Evolutionary conservation across 257 asterid species (phyloP).

Genomic region (Solanum clarkiae): DNA sequence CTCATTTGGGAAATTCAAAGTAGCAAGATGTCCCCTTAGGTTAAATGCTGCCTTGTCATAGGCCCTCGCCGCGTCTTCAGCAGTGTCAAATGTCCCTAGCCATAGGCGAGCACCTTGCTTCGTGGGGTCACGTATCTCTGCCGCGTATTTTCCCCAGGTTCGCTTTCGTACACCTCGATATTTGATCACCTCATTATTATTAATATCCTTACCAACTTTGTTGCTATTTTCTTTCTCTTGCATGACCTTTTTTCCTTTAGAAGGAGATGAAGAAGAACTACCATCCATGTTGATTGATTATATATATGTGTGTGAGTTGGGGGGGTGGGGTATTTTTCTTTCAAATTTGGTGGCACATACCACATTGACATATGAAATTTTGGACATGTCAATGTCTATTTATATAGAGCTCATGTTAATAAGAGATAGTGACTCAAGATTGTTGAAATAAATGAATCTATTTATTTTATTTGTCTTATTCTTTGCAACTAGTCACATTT

Average conservation of each 20-base stretch:
- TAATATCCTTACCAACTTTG: background rate
- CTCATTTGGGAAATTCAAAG: constrained; percentile 12
- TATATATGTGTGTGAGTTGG: background rate
- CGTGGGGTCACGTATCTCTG: constrained; percentile 11
- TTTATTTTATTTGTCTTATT: background rate
- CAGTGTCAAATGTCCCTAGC: constrained; percentile 2
- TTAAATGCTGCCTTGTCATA: constrained; percentile 8
- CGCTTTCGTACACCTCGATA: constrained; percentile 5
- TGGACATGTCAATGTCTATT: background rate
- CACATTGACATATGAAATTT: background rate
- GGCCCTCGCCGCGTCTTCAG: constrained; percentile 5
- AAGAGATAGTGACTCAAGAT: background rate
- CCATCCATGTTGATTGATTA: constrained; percentile 2
- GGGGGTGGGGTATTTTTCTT: background rate
- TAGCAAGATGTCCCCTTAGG: constrained; percentile 5
- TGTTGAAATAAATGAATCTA: background rate
- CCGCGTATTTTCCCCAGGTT: constrained; percentile 4
- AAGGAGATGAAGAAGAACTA: background rate
- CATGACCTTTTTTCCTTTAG: background rate
- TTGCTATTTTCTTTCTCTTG: background rate
- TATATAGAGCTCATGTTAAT: background rate
- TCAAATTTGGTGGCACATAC: background rate
- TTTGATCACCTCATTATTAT: background rate
- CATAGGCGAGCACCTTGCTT: constrained; percentile 6
- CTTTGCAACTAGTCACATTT: background rate